Base-by-base conservation (phyloP, 2,329 filamentous ascomycete species). In the Thielaviopsis ethacetica region DNA sequence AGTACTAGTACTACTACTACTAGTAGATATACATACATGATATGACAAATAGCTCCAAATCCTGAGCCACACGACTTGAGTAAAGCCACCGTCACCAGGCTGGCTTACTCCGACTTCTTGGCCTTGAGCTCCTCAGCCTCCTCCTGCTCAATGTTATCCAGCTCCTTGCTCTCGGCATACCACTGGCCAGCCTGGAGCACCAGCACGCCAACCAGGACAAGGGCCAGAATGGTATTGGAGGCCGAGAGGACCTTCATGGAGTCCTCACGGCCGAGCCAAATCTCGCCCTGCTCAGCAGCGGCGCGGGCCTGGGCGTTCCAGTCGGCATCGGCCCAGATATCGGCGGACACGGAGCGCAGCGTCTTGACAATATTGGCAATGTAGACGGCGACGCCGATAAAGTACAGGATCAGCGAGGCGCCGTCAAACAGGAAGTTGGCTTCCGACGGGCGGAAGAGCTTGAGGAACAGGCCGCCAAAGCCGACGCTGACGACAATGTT, bases 301-400 rank as follows among this genome's bases (percentile, higher is more conserved):
- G 66, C 74, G 62, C 68, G 63, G 54, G 68, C 65, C 52, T 69
- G 72, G 59, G 72, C 73, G 27, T 72, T 69, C 59, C 72, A 71
- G 62, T 70, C 68, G 21, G 65, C 64, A 44, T 64, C 60, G 64
- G 72, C 69, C 71, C 80, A 94, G 61, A 81, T 74, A 41, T 87
- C 88, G 5, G 79, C 80, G 61, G 81, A 88, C 49, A 96, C 86
- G 62, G 91, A 85, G 63, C 91, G 78, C 69, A 98, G 78, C 4
- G 91, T 93, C 76, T 95, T 95, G 69, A 97, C 85, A 67, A 97
- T 95, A 72, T 98, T 98, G 66, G 91, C 85, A 64, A 95, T 82
- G 72, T 97, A 98, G 65, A 98, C 87, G 54, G 90, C 88, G 57
- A 94, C 82, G 62, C 89, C 93, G 66, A 93, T 89, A 59, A 91